These are phyloP conservation scores for Xylaria digitata DNA, from an alignment of 2,329 filamentous ascomycete genomes.

Conservation along the genomic window DNA sequence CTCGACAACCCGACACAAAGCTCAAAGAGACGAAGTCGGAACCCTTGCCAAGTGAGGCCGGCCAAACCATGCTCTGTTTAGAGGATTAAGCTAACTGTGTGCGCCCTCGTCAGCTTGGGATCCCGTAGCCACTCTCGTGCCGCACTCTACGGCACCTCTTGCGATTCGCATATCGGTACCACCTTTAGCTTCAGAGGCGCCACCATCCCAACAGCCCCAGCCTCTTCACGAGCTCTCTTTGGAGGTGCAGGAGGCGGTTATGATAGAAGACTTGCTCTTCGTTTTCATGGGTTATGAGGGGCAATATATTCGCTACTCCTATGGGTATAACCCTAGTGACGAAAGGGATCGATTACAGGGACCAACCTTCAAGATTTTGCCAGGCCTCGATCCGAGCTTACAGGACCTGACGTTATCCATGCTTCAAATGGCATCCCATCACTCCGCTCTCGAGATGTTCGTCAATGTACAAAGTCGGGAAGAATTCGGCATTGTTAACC, in stretches of 20 bases:
- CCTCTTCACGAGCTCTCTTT: constrained; percentile 77
- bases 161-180: constrained; percentile 66
- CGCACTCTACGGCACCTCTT: constrained; percentile 67
- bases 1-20: constrained; percentile 59
- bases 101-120: constrained; percentile 71
- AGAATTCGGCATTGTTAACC: constrained; percentile 93
- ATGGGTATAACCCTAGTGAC: constrained; percentile 82
- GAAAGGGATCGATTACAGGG: constrained; percentile 90
- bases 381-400: constrained; percentile 89
- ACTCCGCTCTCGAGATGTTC: constrained; percentile 89
- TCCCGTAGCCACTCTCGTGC: constrained; percentile 79
- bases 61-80: constrained; percentile 3
- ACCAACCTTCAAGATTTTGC: constrained; percentile 80
- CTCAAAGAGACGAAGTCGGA: constrained; percentile 60
- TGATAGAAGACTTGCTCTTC: constrained; percentile 91
- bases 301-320: constrained; percentile 91
- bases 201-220: constrained; percentile 73
- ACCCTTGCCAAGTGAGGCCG: constrained; percentile 60
- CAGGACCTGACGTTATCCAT: constrained; percentile 88
- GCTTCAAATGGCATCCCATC: constrained; percentile 94
- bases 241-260: constrained; percentile 84
- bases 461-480: constrained; percentile 93
- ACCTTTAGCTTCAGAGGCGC: constrained; percentile 80
- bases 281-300: constrained; percentile 99
- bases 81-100: constrained; percentile 43